These are phyloP conservation scores for Coemansia sp. DNA, from an alignment of 192 early-diverging fungal genomes.

Conservation along the genomic window DNA sequence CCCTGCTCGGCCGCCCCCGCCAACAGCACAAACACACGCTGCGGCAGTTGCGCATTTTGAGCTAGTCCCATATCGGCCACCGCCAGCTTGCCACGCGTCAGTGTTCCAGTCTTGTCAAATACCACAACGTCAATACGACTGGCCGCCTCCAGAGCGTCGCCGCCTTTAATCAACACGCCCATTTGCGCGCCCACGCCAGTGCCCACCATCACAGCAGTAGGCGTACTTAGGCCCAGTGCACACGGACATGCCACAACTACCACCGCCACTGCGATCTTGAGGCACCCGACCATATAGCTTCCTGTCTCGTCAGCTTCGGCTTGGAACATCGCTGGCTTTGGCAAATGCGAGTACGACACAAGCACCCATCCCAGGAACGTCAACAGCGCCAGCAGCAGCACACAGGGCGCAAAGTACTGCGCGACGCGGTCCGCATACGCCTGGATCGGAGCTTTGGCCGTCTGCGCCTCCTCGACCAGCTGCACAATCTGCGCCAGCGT, in stretches of 20 bases:
- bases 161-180: conserved; percentile 97
- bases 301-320: conserved; percentile 54
- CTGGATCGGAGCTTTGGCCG: conserved; percentile 94
- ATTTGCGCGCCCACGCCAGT: conserved; percentile 94
- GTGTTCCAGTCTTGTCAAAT: conserved; percentile 98
- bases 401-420: conserved; percentile 87
- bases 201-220: conserved; percentile 98
- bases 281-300: conserved; percentile 73
- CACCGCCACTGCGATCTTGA: conserved; percentile 91
- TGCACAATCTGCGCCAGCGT: conserved; percentile 89
- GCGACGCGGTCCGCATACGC: conserved; percentile 86
- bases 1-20: conserved; percentile 76
- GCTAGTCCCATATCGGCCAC: conserved; percentile 56
- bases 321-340: conserved; percentile 51
- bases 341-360: conserved; percentile 52
- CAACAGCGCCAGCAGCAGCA: conserved; percentile 68
- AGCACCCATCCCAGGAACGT: conserved; percentile 82
- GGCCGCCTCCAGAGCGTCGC: conserved; percentile 78
- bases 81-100: conserved; percentile 77
- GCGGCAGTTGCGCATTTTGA: conserved; percentile 31
- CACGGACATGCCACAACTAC: conserved; percentile 98
- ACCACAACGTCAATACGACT: conserved; percentile 81
- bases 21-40: conserved; percentile 58
- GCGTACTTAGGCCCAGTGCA: conserved; percentile 92
- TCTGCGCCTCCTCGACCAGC: conserved; percentile 92